Percentiles rank a stretch among this genome's conserved stretches.
phyloP scores from a whole-genome alignment of 176 grass and related monocot species.

The Oryza rufipogon region DNA sequence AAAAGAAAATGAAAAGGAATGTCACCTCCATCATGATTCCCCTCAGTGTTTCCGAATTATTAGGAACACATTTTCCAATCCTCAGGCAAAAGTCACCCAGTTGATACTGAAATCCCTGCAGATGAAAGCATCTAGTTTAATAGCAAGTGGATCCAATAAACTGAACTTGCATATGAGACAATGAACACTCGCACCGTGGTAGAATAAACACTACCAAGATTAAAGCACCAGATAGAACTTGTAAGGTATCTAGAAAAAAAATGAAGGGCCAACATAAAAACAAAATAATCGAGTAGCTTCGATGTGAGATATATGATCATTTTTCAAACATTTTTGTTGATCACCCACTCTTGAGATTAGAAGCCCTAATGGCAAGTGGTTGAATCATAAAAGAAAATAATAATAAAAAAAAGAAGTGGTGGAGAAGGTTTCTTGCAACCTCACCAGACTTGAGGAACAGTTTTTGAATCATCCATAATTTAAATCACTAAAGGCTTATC shows the following conservation, averaged over 20 bases:
- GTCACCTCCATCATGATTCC: slow-evolving; percentile 96
- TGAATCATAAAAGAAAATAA: not conserved
- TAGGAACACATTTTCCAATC: slow-evolving; percentile 90
- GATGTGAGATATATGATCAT: not conserved
- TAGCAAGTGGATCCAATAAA: slow-evolving; percentile 15
- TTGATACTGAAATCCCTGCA: slow-evolving; percentile 85
- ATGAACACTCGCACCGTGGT: not conserved
- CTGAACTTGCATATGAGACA: slow-evolving; percentile 9
- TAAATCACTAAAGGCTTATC: not conserved
- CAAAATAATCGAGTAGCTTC: not conserved
- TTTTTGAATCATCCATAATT: not conserved
- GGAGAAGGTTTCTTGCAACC: not conserved
- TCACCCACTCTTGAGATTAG: not conserved
- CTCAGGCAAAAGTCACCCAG: slow-evolving; percentile 84
- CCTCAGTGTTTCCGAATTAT: slow-evolving; percentile 65
- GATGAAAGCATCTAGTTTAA: slow-evolving; percentile 11
- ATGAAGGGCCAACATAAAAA: not conserved
- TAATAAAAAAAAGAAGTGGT: not conserved
- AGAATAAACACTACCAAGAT: not conserved
- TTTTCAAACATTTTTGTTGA: not conserved
- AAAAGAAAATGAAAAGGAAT: not conserved
- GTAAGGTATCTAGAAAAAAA: slow-evolving; percentile 10
- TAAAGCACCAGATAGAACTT: not conserved
- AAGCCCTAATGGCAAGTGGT: not conserved
- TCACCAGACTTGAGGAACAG: not conserved